A percentile compares a stretch with the other conserved stretches of the same genome.
Conservation (phyloP, 225 moss, liverwort and hornwort genomes). For the Ulota crispa region DNA sequence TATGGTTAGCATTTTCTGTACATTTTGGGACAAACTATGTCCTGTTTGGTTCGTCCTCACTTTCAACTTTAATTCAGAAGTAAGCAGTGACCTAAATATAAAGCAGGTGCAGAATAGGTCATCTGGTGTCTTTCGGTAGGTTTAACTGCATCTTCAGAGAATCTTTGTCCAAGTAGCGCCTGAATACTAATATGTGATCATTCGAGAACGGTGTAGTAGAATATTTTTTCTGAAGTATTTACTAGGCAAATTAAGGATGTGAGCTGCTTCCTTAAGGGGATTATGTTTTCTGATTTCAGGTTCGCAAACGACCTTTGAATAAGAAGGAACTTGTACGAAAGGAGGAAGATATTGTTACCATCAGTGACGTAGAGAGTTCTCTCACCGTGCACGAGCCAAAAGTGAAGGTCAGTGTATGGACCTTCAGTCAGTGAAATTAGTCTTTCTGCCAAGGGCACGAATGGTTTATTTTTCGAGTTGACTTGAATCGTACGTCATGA, state of each 20-base stretch:
- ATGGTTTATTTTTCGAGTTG: neutral
- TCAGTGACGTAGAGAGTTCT: constrained; percentile 66
- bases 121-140: constrained; percentile 3
- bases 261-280: constrained; percentile 21
- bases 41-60: neutral
- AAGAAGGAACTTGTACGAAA: constrained; percentile 92
- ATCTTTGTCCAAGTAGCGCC: neutral
- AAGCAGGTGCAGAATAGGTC: constrained; percentile 18
- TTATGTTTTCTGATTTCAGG: constrained; percentile 45
- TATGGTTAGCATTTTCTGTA: neutral
- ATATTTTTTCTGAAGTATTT: neutral
- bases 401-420: constrained; percentile 69
- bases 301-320: constrained; percentile 92
- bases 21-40: neutral
- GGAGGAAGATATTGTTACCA: constrained; percentile 94
- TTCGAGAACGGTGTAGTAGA: neutral
- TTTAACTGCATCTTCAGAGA: neutral
- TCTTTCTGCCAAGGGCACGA: neutral
- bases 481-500: neutral
- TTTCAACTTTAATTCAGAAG: constrained; percentile 3
- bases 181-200: neutral
- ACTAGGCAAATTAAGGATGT: neutral
- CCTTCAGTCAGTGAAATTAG: neutral
- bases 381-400: constrained; percentile 98
- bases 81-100: neutral